A percentile compares a stretch with the other conserved stretches of the same genome.
Evolutionary conservation across 2,329 filamentous ascomycete species (phyloP).

Genomic region (Aspergillus novoparasiticus): DNA sequence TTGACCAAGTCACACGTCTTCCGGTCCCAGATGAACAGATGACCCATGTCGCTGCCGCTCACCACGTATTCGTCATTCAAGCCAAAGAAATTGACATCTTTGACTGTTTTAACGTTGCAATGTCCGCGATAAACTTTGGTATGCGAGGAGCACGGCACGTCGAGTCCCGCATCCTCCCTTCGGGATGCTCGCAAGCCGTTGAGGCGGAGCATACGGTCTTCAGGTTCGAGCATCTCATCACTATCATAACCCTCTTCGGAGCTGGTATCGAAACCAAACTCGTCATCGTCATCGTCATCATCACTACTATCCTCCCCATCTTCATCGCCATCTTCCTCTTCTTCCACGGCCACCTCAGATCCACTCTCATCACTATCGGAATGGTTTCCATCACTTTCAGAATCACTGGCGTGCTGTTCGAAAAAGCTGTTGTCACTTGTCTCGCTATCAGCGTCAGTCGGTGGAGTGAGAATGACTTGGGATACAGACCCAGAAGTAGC

Average conservation of each 20-base stretch:
- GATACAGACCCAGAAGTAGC: neutral
- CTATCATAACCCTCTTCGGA: slow-evolving; percentile 37
- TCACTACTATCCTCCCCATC: slow-evolving; percentile 29
- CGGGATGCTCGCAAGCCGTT: slow-evolving; percentile 52
- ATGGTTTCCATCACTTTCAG: slow-evolving; percentile 6
- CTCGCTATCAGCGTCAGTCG: slow-evolving; percentile 15
- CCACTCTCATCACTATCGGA: slow-evolving; percentile 8
- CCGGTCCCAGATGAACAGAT: slow-evolving; percentile 70
- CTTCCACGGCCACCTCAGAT: slow-evolving; percentile 23
- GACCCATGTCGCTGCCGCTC: slow-evolving; percentile 66
- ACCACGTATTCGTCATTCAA: slow-evolving; percentile 70
- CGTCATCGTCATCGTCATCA: slow-evolving; percentile 20
- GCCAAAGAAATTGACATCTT: slow-evolving; percentile 70
- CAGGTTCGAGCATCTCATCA: slow-evolving; percentile 30
- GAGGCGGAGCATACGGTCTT: slow-evolving; percentile 48
- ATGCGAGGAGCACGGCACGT: slow-evolving; percentile 59
- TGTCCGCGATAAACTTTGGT: slow-evolving; percentile 63
- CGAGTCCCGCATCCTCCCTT: slow-evolving; percentile 55
- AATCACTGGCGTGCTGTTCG: neutral
- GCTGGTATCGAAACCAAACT: slow-evolving; percentile 34
- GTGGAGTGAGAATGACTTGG: neutral
- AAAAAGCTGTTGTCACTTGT: slow-evolving; percentile 19
- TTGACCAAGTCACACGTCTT: slow-evolving; percentile 64
- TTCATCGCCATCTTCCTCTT: slow-evolving; percentile 29
- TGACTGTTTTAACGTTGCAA: slow-evolving; percentile 68